Evolutionary conservation across 2,329 filamentous ascomycete species (phyloP), one percentile per base, ranked within the genome.

Genomic region (Diaporthe batatas): DNA sequence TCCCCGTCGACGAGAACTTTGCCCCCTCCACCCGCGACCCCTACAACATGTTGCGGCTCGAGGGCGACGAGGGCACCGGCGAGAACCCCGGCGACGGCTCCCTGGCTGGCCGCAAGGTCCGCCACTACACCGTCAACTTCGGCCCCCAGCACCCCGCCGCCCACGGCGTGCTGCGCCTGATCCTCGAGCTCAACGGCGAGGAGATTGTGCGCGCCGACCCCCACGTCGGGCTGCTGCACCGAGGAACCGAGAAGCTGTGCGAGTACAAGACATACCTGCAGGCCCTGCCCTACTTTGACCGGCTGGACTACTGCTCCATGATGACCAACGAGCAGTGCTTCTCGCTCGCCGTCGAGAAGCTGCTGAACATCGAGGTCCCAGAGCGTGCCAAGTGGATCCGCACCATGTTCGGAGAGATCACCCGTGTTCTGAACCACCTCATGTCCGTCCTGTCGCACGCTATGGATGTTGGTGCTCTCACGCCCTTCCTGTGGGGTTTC

Each of bases 241-340:
- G 96, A 79, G 96, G 96, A 78, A 99, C 96, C 75, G 96, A 99
- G 89, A 99, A 99, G 90, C 91, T 99, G 86, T 98, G 98, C 85
- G 96, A 99, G 89, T 99, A 99, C 90, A 98, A 98, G 90, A 98
- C 96, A 79, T 99, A 99, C 82, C 90, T 98, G 81, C 96, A 99
- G 88, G 96, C 96, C 72, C 88, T 99, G 81, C 96, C 96, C 72
- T 99, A 99, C 88, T 99, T 99, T 83, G 96, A 99, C 86, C 94
- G 96, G 79, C 89, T 99, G 83, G 96, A 99, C 85, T 99, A 99
- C 84, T 95, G 98, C 78, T 98, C 95, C 80, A 99, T 99, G 97
- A 99, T 99, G 96, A 99, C 96, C 80, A 99, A 99, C 85, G 96
- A 99, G 89, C 96, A 99, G 86, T 98, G 95, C 82, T 99, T 94